Evolutionary conservation across 805 yeast species (phyloP).

Genomic region (Metschnikowia arizonensis): DNA sequence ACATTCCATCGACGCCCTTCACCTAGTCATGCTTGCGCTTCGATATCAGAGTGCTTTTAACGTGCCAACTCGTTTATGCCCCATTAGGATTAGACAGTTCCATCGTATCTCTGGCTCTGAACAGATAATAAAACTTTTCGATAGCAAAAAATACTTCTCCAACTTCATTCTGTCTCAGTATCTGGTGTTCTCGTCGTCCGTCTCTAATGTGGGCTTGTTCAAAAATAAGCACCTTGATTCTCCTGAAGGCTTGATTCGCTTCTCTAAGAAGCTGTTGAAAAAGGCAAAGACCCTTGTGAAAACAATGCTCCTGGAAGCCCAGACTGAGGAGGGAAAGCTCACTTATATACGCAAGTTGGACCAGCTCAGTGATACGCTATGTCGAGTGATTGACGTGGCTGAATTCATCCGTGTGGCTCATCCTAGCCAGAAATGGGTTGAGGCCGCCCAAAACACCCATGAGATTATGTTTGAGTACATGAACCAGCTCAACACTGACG

Average conservation of each 20-base stretch:
- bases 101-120: conserved; percentile 18
- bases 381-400: conserved; percentile 90
- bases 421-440: conserved; percentile 65
- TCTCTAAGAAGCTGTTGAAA: conserved; percentile 59
- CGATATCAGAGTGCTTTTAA: not conserved
- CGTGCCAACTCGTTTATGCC: not conserved
- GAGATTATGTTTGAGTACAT: conserved; percentile 87
- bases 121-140: conserved; percentile 51
- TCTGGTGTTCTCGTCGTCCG: conserved; percentile 14
- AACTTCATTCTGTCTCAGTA: conserved; percentile 38
- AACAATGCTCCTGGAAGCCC: conserved; percentile 43
- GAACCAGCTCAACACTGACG: conserved; percentile 87
- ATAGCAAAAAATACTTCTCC: conserved; percentile 55
- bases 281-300: conserved; percentile 61
- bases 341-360: conserved; percentile 65
- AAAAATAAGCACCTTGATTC: conserved; percentile 63
- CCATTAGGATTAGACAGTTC: not conserved
- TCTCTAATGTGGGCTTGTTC: conserved; percentile 57
- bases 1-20: not conserved
- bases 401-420: conserved; percentile 89
- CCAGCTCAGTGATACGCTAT: conserved; percentile 78
- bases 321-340: conserved; percentile 40
- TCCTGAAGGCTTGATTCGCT: conserved; percentile 67
- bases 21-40: conserved; percentile 1
- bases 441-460: conserved; percentile 83